These are phyloP conservation scores for Fraxinus quadrangulata DNA, from an alignment of 257 asterid genomes.

Conservation along the genomic window DNA sequence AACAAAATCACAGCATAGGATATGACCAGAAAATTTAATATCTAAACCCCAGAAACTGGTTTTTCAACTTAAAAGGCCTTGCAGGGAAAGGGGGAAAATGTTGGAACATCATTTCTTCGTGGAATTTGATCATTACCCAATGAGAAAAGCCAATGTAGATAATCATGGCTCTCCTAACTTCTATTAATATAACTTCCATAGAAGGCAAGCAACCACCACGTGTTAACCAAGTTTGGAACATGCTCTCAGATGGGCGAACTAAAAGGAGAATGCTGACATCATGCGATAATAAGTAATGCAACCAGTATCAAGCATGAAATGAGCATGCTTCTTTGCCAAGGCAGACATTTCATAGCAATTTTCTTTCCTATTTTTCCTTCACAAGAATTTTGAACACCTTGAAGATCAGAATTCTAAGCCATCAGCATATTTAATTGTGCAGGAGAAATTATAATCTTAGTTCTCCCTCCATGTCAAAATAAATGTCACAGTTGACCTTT, in stretches of 20 bases:
- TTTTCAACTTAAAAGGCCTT: not conserved
- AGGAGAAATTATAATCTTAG: not conserved
- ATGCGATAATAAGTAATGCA: constrained; percentile 16
- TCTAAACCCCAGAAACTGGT: not conserved
- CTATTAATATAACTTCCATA: not conserved
- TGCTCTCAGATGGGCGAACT: not conserved
- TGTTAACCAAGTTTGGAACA: not conserved
- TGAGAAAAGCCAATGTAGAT: not conserved
- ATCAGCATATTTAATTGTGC: not conserved
- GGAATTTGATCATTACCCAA: not conserved
- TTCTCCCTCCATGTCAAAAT: not conserved
- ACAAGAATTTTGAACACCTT: not conserved
- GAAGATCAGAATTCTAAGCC: not conserved
- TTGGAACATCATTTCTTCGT: not conserved
- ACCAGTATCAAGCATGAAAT: constrained; percentile 2
- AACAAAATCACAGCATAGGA: constrained; percentile 1
- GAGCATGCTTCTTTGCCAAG: constrained; percentile 16
- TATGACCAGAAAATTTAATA: constrained; percentile 1
- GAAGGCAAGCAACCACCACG: not conserved
- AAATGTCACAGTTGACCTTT: not conserved
- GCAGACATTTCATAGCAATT: not conserved
- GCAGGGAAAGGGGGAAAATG: not conserved
- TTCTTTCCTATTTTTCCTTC: not conserved
- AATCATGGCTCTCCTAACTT: constrained; percentile 11
- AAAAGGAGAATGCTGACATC: constrained; percentile 6